Percentiles rank a stretch among this genome's conserved stretches.
Evolutionary conservation across 768 basidiomycete species (phyloP).

Genomic region (Leccinum sublutescens): DNA sequence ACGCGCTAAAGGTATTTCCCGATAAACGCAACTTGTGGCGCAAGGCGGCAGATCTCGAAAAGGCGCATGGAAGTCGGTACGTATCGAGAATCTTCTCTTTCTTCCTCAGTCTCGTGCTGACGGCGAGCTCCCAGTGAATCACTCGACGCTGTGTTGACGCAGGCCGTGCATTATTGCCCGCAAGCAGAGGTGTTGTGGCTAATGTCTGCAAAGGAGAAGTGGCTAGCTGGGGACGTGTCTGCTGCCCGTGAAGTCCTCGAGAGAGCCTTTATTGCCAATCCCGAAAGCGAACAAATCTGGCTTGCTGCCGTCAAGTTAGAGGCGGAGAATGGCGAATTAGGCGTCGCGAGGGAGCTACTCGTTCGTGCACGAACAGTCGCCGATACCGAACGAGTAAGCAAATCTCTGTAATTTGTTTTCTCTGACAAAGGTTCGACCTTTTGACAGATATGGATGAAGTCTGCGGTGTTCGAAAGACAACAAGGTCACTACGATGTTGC

Average conservation of each 20-base stretch:
- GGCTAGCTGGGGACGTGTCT: constrained; percentile 84
- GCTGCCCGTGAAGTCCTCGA: constrained; percentile 90
- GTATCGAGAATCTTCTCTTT: constrained; percentile 16
- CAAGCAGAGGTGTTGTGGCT: constrained; percentile 97
- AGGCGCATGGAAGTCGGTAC: constrained; percentile 80
- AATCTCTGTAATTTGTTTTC: background rate
- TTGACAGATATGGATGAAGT: constrained; percentile 97
- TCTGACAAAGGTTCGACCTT: background rate
- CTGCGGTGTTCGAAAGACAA: constrained; percentile 91
- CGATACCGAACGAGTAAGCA: constrained; percentile 81
- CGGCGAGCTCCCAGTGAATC: constrained; percentile 53
- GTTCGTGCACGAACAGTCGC: constrained; percentile 88
- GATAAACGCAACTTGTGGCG: constrained; percentile 86
- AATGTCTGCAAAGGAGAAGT: constrained; percentile 98
- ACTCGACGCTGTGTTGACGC: constrained; percentile 74
- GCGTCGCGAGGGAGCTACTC: constrained; percentile 81
- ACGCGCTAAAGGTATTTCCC: constrained; percentile 88
- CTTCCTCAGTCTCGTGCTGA: background rate
- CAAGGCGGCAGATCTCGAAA: constrained; percentile 90
- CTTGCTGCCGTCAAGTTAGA: constrained; percentile 96
- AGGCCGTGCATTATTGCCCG: constrained; percentile 88
- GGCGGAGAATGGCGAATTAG: constrained; percentile 90
- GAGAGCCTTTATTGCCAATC: constrained; percentile 89
- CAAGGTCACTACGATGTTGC: constrained; percentile 75
- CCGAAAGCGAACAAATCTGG: constrained; percentile 97